Evolutionary conservation across 1,139 yeast species (phyloP).

Genomic region (Saccharomyces hybrid): DNA sequence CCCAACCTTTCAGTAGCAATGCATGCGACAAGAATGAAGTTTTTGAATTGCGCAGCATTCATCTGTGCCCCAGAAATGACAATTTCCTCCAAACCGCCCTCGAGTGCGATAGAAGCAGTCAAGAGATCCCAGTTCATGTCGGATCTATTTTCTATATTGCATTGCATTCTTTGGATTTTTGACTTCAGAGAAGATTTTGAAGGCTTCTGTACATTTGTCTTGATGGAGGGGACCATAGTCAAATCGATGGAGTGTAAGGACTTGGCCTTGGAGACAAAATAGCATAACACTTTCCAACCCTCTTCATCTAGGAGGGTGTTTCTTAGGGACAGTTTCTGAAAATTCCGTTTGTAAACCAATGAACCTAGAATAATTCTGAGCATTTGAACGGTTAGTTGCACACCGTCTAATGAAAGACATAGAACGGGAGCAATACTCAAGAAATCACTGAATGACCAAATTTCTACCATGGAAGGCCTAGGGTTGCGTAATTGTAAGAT

Average conservation of each 20-base stretch:
- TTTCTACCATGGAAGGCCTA: slow-evolving; percentile 64
- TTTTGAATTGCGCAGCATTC: slow-evolving; percentile 45
- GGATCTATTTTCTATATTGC: slow-evolving; percentile 50
- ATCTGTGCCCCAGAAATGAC: slow-evolving; percentile 69
- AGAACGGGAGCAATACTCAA: slow-evolving; percentile 65
- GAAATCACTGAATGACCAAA: slow-evolving; percentile 68
- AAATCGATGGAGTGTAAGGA: slow-evolving; percentile 52
- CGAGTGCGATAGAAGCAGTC: slow-evolving; percentile 57
- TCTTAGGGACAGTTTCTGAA: slow-evolving; percentile 62
- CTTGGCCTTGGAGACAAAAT: slow-evolving; percentile 51
- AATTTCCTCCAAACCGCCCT: slow-evolving; percentile 69
- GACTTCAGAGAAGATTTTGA: slow-evolving; percentile 29
- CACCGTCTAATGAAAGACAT: slow-evolving; percentile 66
- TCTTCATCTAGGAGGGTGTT: slow-evolving; percentile 60
- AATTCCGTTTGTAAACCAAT: slow-evolving; percentile 49
- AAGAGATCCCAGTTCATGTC: slow-evolving; percentile 73
- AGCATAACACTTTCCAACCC: slow-evolving; percentile 67
- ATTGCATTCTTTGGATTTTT: slow-evolving; percentile 44
- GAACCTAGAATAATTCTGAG: slow-evolving; percentile 55
- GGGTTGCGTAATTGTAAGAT: slow-evolving; percentile 61
- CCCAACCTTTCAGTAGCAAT: slow-evolving; percentile 52
- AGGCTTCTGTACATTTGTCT: slow-evolving; percentile 50
- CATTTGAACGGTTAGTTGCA: slow-evolving; percentile 55
- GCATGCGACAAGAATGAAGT: slow-evolving; percentile 46
- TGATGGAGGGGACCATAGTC: slow-evolving; percentile 61